Percentiles rank a stretch among this genome's conserved stretches.
Conservation (phyloP, 441 rosid species). For the Dalechampia spathulata region DNA sequence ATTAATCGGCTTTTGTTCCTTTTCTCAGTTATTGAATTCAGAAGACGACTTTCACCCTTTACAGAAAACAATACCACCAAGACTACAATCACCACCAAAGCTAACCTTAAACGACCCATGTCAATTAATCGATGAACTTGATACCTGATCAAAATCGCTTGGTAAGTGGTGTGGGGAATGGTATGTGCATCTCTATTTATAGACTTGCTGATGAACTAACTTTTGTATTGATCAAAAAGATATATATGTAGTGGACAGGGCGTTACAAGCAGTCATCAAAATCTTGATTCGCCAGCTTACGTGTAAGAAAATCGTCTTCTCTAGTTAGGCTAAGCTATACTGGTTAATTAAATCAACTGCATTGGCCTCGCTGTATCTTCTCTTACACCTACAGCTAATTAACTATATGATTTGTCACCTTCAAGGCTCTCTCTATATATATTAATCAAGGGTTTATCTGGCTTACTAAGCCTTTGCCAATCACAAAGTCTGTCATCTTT, state of each 20-base stretch:
- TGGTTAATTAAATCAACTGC: too few species aligned
- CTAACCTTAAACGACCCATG: constrained; percentile 10
- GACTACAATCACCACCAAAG: constrained; percentile 17
- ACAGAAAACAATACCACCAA: constrained; percentile 14
- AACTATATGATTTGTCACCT: too few species aligned
- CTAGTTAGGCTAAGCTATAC: too few species aligned
- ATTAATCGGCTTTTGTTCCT: constrained; percentile 22
- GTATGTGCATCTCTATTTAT: background rate
- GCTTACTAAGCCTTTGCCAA: too few species aligned
- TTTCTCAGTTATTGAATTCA: constrained; percentile 8
- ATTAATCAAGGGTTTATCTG: too few species aligned
- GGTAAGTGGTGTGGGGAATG: background rate
- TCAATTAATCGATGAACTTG: constrained; percentile 16
- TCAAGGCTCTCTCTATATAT: too few species aligned
- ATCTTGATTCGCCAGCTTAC: constrained; percentile 15
- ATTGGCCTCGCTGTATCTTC: too few species aligned
- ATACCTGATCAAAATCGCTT: background rate
- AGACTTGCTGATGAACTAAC: background rate
- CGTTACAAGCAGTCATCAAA: background rate
- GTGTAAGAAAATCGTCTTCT: constrained; percentile 6
- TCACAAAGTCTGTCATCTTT: too few species aligned
- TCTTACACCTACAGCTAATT: too few species aligned
- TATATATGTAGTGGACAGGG: constrained; percentile 6
- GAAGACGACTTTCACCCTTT: constrained; percentile 20
- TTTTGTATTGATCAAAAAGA: background rate